Evolutionary conservation across 495 filamentous ascomycete species (phyloP).

Genomic region (Wilcoxina mikolae): DNA sequence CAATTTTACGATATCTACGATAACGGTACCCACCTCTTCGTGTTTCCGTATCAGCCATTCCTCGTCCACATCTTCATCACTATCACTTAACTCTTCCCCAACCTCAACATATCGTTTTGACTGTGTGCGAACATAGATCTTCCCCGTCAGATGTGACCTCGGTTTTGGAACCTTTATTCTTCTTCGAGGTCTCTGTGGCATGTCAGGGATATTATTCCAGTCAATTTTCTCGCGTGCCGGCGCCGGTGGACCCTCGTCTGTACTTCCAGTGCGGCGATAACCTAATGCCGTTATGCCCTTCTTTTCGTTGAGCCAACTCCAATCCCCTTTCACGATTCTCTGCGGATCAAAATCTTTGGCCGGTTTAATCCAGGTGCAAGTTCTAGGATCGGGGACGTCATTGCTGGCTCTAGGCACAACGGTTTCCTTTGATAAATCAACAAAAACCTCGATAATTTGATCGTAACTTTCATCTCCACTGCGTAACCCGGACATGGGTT

Average conservation of each 20-base stretch:
- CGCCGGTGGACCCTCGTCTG: background rate
- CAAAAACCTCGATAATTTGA: slow-evolving; percentile 15
- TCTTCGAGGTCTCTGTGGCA: slow-evolving; percentile 14
- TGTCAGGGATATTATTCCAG: slow-evolving; percentile 12
- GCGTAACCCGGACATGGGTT: slow-evolving; percentile 6
- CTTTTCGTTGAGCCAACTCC: slow-evolving; percentile 27
- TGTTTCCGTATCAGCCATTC: slow-evolving; percentile 26
- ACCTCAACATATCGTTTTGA: slow-evolving; percentile 25
- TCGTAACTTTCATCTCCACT: slow-evolving; percentile 13
- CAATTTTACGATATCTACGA: slow-evolving; percentile 1
- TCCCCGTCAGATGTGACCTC: slow-evolving; percentile 8
- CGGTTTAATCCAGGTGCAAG: slow-evolving; percentile 25
- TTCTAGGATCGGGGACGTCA: slow-evolving; percentile 25
- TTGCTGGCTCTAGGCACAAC: slow-evolving; percentile 21
- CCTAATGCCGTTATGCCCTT: slow-evolving; percentile 4
- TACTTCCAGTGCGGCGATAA: slow-evolving; percentile 12
- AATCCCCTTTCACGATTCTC: slow-evolving; percentile 20
- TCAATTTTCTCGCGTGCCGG: slow-evolving; percentile 11
- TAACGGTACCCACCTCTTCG: slow-evolving; percentile 21
- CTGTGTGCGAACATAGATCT: slow-evolving; percentile 22
- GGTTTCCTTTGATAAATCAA: slow-evolving; percentile 24
- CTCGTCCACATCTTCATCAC: slow-evolving; percentile 28
- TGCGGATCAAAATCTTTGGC: slow-evolving; percentile 16
- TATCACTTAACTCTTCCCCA: slow-evolving; percentile 25
- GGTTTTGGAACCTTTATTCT: slow-evolving; percentile 20